Base-by-base conservation (phyloP, 2,329 filamentous ascomycete species). In the Trichoderma cornu-damae region DNA sequence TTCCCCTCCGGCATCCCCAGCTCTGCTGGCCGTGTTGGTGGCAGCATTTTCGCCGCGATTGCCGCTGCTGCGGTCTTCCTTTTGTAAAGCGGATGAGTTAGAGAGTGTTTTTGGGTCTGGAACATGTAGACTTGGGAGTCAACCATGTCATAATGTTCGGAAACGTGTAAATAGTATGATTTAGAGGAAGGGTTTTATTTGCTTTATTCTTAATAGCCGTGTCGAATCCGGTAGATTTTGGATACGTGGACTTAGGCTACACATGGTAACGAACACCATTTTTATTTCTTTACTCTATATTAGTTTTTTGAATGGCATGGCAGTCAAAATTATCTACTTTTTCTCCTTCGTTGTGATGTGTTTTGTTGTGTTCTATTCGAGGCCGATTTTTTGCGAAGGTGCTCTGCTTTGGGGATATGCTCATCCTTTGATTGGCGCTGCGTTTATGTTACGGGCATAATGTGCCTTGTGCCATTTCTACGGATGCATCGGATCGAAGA, bases 51-150 rank as follows among this genome's bases (percentile, higher is more conserved):
- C 46, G 68, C 66, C 49, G 68, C 64, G 43, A 68, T 68, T 18
- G 69, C 64, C 30, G 71, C 67, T 65, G 58, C 71, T 46, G 66
- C 66, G 46, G 70, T 65, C 35, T 52, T 72, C 61, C 64, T 72
- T 51, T 62, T 73, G 61, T 72, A 72, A 69, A 65, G 60, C 22
- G 48, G 50, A 53, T 47, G 38, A 54, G 56, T 34, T 56, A 58
- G 38, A 43, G 55, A 44, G 46, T 52, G 37, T 52, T 58, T 52
- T 53, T 51, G 30, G 44, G 44, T 57, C 40, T 53, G 35, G 34
- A 52, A 44, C 46, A 43, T 52, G 18, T 32, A 48, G 26, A 42
- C 52, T 48, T 56, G 43, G 42, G 52, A 48, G 24, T 48, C 42
- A 46, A 34, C 37, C 53, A 46, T 52, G 37, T 55, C 32, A 48